These are phyloP conservation scores for Malus fusca DNA, from an alignment of 306 rosid genomes.

Conservation along the genomic window DNA sequence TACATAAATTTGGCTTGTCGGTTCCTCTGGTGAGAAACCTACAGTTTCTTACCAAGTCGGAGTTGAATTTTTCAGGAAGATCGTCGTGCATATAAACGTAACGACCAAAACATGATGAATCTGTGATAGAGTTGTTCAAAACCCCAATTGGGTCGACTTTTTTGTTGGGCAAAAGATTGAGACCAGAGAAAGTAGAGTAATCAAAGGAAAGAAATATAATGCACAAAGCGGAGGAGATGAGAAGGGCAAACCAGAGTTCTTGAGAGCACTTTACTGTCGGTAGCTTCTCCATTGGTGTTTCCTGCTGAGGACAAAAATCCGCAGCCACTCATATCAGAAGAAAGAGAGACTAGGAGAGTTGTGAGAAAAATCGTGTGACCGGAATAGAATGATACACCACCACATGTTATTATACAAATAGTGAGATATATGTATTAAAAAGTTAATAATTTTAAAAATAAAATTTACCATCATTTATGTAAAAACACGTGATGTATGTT, in stretches of 20 bases:
- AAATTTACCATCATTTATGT: no score
- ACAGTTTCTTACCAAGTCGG: constrained; percentile 41
- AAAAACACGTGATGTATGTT: rapidly evolving
- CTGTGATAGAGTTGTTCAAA: constrained; percentile 6
- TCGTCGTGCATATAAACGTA: constrained; percentile 58
- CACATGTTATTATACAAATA: rapidly evolving
- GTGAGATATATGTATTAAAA: rapidly evolving
- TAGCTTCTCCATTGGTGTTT: constrained; percentile 31
- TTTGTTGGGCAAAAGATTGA: constrained; percentile 16
- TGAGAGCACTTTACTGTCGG: constrained; percentile 21
- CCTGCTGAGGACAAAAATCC: neutral
- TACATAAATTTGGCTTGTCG: constrained; percentile 63
- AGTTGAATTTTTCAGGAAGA: constrained; percentile 62
- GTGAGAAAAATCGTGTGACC: no score
- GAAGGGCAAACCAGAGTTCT: constrained; percentile 35
- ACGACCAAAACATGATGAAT: constrained; percentile 48
- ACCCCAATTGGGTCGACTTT: constrained; percentile 6
- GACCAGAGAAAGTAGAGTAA: constrained; percentile 25
- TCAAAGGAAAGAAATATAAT: constrained; percentile 32
- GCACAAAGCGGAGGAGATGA: constrained; percentile 36
- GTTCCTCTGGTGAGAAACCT: constrained; percentile 60
- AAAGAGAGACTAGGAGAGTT: neutral
- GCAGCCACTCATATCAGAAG: neutral
- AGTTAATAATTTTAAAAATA: no score
- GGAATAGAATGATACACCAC: rapidly evolving